Conservation (phyloP, 176 grass and related monocot species). For the Melocanna baccifera region DNA sequence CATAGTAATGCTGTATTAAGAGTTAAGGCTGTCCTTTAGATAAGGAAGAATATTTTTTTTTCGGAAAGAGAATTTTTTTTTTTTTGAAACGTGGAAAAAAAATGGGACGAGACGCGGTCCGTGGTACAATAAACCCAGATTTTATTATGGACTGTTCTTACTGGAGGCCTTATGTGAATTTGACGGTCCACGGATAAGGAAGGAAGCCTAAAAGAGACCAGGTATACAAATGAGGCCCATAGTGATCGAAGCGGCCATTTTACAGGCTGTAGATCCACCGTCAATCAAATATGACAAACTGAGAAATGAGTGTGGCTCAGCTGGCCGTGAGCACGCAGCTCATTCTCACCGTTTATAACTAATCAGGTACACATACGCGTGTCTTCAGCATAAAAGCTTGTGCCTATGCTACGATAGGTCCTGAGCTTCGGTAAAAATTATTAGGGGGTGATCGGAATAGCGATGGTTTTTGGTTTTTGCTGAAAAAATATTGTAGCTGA, state of each 20-base stretch:
- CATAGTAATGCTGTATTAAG: neutral
- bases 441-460: too few relatives aligned
- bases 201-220: neutral
- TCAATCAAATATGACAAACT: neutral
- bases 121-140: neutral
- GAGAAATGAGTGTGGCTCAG: too few relatives aligned
- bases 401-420: too few relatives aligned
- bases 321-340: too few relatives aligned
- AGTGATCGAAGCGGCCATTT: neutral
- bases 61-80: too few relatives aligned
- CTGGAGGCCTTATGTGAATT: neutral
- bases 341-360: too few relatives aligned
- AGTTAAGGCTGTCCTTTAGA: neutral
- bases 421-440: too few relatives aligned
- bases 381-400: too few relatives aligned
- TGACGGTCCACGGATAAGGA: neutral
- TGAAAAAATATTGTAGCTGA: too few relatives aligned
- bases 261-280: neutral
- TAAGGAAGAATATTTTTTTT: too few relatives aligned
- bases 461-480: too few relatives aligned
- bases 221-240: neutral
- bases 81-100: neutral
- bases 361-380: too few relatives aligned
- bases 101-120: neutral
- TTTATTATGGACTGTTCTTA: neutral